Evolutionary conservation across 1,284 basidiomycete genomes (phyloP).

Genomic region (Melampsora occidentalis): DNA sequence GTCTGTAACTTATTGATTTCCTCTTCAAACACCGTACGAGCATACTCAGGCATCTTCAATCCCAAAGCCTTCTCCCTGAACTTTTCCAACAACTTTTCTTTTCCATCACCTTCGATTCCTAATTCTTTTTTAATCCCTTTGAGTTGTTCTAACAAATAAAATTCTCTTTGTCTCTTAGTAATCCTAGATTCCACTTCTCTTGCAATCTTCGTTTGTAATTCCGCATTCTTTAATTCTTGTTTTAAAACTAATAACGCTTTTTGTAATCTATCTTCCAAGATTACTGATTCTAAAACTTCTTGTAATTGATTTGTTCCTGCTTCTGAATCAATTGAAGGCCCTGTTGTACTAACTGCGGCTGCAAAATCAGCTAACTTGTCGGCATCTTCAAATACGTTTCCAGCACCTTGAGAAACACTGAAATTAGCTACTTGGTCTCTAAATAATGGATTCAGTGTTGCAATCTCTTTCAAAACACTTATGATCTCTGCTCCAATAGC

Average conservation of each 20-base stretch:
- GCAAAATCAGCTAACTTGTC: constrained; percentile 98
- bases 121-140: constrained; percentile 99
- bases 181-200: constrained; percentile 95
- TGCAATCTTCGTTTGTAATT: constrained; percentile 89
- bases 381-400: constrained; percentile 98
- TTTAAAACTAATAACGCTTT: constrained; percentile 90
- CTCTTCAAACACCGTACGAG: constrained; percentile 93
- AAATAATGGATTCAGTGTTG: constrained; percentile 94
- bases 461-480: constrained; percentile 97
- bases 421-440: constrained; percentile 97
- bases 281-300: constrained; percentile 82
- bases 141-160: constrained; percentile 97
- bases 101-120: constrained; percentile 94
- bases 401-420: constrained; percentile 86
- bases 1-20: constrained; percentile 88
- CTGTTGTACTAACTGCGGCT: constrained; percentile 88
- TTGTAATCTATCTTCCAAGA: constrained; percentile 82
- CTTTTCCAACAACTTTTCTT: constrained; percentile 95
- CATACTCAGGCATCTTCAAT: constrained; percentile 88
- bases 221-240: constrained; percentile 96
- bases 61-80: constrained; percentile 83
- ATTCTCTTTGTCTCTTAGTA: constrained; percentile 93
- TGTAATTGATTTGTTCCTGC: constrained; percentile 61
- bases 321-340: constrained; percentile 58
- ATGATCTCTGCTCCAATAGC: constrained; percentile 97